Percentiles rank a stretch among this genome's conserved stretches.
These are phyloP conservation scores for Mariannaea sp. DNA, from an alignment of 2,329 filamentous ascomycete species.

Conservation along the genomic window DNA sequence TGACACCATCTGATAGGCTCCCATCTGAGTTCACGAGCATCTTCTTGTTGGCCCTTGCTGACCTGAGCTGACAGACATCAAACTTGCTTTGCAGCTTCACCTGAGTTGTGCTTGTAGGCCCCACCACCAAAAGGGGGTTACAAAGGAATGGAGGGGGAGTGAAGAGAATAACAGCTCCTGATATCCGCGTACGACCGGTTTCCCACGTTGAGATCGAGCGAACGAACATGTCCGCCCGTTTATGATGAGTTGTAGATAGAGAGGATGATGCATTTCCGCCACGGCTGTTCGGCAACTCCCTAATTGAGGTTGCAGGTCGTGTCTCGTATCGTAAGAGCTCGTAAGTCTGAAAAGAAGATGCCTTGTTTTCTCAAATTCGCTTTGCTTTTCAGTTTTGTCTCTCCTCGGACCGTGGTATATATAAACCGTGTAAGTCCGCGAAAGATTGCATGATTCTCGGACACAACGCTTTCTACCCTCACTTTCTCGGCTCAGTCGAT, in stretches of 20 bases:
- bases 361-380: constrained; percentile 1
- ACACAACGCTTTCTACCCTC: constrained; percentile 6
- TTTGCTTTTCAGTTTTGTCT: neutral
- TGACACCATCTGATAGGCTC: constrained; percentile 10
- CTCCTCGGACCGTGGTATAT: constrained; percentile 21
- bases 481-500: constrained; percentile 2
- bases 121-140: constrained; percentile 4
- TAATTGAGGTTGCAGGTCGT: too few species aligned
- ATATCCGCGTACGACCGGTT: neutral
- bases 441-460: neutral
- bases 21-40: constrained; percentile 3
- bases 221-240: neutral
- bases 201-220: constrained; percentile 2
- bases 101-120: constrained; percentile 14
- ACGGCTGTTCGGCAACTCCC: constrained; percentile 10
- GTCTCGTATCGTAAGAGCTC: too few species aligned
- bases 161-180: neutral
- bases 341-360: too few species aligned
- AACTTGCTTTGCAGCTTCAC: constrained; percentile 15
- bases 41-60: constrained; percentile 2
- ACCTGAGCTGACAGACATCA: constrained; percentile 14
- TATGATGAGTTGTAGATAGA: constrained; percentile 1
- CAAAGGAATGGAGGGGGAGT: neutral
- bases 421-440: constrained; percentile 24
- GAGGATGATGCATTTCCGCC: neutral